These are phyloP conservation scores for Trametes elegans DNA, from an alignment of 768 basidiomycete species.

Conservation along the genomic window DNA sequence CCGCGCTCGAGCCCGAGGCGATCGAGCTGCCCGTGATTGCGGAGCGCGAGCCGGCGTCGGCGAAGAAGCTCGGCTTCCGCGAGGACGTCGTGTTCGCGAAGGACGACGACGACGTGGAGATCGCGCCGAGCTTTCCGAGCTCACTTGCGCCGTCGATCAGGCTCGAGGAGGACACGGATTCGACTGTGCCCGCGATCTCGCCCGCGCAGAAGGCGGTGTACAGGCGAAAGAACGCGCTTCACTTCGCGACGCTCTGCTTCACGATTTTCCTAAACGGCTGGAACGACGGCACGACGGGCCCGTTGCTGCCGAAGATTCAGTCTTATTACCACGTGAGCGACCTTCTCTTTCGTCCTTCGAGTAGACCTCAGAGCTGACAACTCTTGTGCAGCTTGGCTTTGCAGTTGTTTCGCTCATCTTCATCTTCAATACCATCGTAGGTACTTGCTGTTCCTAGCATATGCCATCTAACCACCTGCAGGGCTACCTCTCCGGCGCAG, in stretches of 20 bases:
- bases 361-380: not conserved
- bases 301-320: slow-evolving; percentile 72
- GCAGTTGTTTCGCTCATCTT: slow-evolving; percentile 61
- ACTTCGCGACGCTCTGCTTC: slow-evolving; percentile 57
- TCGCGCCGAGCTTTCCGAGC: slow-evolving; percentile 19
- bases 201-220: slow-evolving; percentile 18
- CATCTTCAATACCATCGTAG: slow-evolving; percentile 44
- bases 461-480: slow-evolving; percentile 16
- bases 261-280: slow-evolving; percentile 66
- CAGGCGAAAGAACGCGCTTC: slow-evolving; percentile 31
- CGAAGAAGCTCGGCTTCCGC: slow-evolving; percentile 9
- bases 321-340: slow-evolving; percentile 42
- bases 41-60: not conserved
- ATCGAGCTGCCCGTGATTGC: slow-evolving; percentile 23
- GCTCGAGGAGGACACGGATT: slow-evolving; percentile 9
- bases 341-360: no score
- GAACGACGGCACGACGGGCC: slow-evolving; percentile 76
- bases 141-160: slow-evolving; percentile 21
- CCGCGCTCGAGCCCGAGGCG: slow-evolving; percentile 12
- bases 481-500: slow-evolving; percentile 51
- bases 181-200: slow-evolving; percentile 20
- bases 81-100: slow-evolving; percentile 4
- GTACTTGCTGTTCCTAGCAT: slow-evolving; percentile 4
- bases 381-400: slow-evolving; percentile 44
- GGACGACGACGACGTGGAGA: slow-evolving; percentile 15